Base-by-base conservation (phyloP, 2,329 filamentous ascomycete species). In the Colletotrichum coccodes region DNA sequence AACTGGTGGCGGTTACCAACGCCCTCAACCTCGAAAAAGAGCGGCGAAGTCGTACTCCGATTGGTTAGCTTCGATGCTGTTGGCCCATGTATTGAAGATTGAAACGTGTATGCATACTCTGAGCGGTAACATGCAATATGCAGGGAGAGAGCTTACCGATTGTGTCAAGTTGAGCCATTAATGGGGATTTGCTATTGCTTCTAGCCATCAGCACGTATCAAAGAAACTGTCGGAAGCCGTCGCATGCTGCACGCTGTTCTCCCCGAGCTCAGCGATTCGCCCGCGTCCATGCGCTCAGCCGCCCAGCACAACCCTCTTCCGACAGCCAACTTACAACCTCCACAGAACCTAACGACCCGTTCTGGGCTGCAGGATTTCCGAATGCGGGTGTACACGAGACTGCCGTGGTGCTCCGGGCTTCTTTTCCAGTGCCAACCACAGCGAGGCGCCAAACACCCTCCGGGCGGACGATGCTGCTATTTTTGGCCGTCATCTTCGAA, bases 101-200 rank as follows among this genome's bases (percentile, higher is more conserved):
- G 66, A 60, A 69, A 66, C 62, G 59, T 36, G 61, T 30, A 38
- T 58, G 56, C 65, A 44, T 42, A 50, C 49, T 40, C 47, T 66
- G 54, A 56, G 42, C 54, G 50, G 57, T 49, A 56, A 30, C 46
- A 44, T 36, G 54, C 49, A 28, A 38, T 32, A 50, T 65, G 61
- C 61, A 66, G 49, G 54, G 66, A 60, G 54, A 56, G 53, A 49
- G 40, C 36, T 34, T 60, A 49, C 44, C 30, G 21, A 52, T 32
- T 44, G 66, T 28, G 47, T 67, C 64, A 67, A 36, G 32, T 58
- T 50, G 36, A 63, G 50, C 61, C 44, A 56, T 18, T 23, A 47
- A 47, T 11, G 52, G 34, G 21, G 23, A 57, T 21, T 14, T 16
- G 11, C 50, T 23, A n/a, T 32, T 26, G 21, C 30, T 64, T 54